Evolutionary conservation across 148 eudicot species (phyloP).

Genomic region (Linanthus parryae): DNA sequence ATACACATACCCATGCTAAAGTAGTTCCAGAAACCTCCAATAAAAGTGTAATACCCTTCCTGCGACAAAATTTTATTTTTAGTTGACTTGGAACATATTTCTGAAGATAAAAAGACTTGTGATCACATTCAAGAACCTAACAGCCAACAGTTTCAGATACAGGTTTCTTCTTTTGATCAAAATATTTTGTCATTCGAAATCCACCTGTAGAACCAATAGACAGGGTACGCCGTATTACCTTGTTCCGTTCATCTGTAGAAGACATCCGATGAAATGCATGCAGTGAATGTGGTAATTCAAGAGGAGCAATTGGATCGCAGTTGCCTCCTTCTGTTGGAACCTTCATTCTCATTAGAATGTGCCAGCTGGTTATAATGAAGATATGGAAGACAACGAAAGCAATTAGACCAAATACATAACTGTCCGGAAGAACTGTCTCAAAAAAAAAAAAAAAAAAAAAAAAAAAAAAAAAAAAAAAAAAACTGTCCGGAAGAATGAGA

Average conservation of each 20-base stretch:
- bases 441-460: no score
- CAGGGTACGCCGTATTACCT: slow-evolving; percentile 28
- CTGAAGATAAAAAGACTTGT: not conserved
- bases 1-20: slow-evolving; percentile 36
- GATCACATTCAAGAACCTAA: not conserved
- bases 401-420: no score
- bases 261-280: slow-evolving; percentile 81
- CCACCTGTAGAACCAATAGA: not conserved
- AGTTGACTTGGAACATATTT: not conserved
- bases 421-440: no score
- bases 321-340: slow-evolving; percentile 52
- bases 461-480: no score
- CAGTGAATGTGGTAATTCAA: slow-evolving; percentile 85
- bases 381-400: no score
- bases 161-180: not conserved
- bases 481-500: no score
- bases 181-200: not conserved
- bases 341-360: slow-evolving; percentile 90
- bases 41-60: slow-evolving; percentile 33
- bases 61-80: not conserved
- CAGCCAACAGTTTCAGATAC: not conserved
- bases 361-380: slow-evolving; percentile 53
- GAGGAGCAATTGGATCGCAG: slow-evolving; percentile 85
- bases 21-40: slow-evolving; percentile 47
- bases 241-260: slow-evolving; percentile 51